Base-by-base conservation (phyloP, 176 grass and related monocot species). In the Eragrostis nindensis region DNA sequence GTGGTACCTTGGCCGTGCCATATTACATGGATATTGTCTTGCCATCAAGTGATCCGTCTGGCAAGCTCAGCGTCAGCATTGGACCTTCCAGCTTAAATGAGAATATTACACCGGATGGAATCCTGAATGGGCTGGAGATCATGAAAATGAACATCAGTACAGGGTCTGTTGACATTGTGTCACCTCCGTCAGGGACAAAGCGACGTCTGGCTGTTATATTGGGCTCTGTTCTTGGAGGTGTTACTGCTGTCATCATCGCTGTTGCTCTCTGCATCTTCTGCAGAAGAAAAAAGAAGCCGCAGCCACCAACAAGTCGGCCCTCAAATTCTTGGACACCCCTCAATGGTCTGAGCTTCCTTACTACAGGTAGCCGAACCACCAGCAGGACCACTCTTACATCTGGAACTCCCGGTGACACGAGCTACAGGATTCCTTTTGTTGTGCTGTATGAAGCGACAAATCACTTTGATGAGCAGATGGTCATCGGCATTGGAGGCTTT, bases 121-220 rank as follows among this genome's bases (percentile, higher is more conserved):
- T 95, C 53, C 64, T 98, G 80, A 98, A 98, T 61, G 92, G 95
- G 15, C 86, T 98, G 74, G 95, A 98, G 88, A 91, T 98, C 69
- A 91, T 98, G 95, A 98, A 94, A 86, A 95, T 98, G 95, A 93
- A 93, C 86, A 86, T 95, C 62, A 95, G 90, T 68, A 89, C 68
- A 42, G 95, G 87, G 39, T 83, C 78, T 61, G 88, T 91, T 57
- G 71, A 41, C 5, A 70, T 95, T 19, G 84, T 93, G 80, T 2
- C 59, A 15, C 74, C 75, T 48, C 38, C 73, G 27, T 68, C 75
- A 40, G 18, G 5, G 5, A 19, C 30, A 43, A 91, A 83, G 45
- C 69, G 14, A 5, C 63, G 86, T 56, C 75, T 89, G 64, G 73
- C 80, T 54, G 55, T 89, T 64, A 89, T 98, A 84, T 59, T 94